These are phyloP conservation scores for Suhomyces pyralidae DNA, from an alignment of 805 yeast genomes.

Conservation along the genomic window DNA sequence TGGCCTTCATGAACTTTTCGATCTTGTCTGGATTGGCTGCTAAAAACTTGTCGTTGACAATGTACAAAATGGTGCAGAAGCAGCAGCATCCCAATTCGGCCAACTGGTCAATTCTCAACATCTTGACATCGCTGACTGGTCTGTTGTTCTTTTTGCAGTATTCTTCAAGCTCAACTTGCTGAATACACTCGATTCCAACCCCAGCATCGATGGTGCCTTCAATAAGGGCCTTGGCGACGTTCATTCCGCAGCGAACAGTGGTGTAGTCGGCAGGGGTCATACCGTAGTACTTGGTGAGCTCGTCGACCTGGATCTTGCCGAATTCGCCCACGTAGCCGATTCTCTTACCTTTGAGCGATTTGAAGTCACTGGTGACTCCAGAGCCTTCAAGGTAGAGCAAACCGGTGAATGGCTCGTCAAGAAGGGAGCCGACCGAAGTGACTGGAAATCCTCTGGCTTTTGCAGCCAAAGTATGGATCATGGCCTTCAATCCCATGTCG, in stretches of 20 bases:
- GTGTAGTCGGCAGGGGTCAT: conserved; percentile 55
- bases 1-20: conserved; percentile 43
- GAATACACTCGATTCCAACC: conserved; percentile 57
- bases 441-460: conserved; percentile 58
- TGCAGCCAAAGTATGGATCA: conserved; percentile 60
- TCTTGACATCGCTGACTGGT: conserved; percentile 46
- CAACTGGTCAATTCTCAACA: conserved; percentile 54
- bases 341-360: conserved; percentile 49
- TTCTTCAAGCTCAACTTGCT: conserved; percentile 56
- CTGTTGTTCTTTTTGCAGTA: conserved; percentile 43
- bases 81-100: conserved; percentile 60
- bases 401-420: conserved; percentile 60
- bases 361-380: conserved; percentile 51
- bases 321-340: conserved; percentile 60
- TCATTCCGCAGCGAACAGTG: conserved; percentile 60
- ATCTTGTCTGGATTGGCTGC: conserved; percentile 46
- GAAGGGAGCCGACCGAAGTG: conserved; percentile 51
- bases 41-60: conserved; percentile 50
- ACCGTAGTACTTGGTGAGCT: conserved; percentile 53
- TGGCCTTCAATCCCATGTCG: conserved; percentile 59
- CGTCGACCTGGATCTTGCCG: conserved; percentile 58
- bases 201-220: conserved; percentile 58
- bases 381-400: conserved; percentile 48
- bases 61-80: conserved; percentile 55
- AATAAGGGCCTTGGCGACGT: conserved; percentile 53